Percentiles rank a stretch among this genome's conserved stretches.
Evolutionary conservation across 1,284 basidiomycete species (phyloP).

Genomic region (Cutaneotrichosporon cavernicola): DNA sequence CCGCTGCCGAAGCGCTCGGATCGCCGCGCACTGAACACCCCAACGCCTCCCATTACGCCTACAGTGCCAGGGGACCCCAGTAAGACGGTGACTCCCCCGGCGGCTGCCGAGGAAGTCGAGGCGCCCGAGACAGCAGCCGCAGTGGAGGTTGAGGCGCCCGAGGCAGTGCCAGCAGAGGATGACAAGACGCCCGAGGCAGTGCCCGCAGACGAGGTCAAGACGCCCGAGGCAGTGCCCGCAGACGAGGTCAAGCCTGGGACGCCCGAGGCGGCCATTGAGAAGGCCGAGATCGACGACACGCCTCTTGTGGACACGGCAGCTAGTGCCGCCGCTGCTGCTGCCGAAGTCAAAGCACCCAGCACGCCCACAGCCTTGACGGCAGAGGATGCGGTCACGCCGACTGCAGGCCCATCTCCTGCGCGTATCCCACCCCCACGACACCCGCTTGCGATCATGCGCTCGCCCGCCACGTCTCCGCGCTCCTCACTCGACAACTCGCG

Average conservation of each 20-base stretch:
- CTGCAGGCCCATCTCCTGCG: background rate
- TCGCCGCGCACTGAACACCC: constrained; percentile 18
- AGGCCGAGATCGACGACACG: background rate
- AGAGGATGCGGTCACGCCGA: background rate
- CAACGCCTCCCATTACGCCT: constrained; percentile 14
- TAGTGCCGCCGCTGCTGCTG: background rate
- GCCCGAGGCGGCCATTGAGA: background rate
- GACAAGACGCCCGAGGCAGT: background rate
- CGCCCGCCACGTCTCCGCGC: background rate
- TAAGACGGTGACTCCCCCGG: constrained; percentile 1
- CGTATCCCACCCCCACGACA: constrained; percentile 5
- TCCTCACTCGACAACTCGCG: background rate
- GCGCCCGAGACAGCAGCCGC: background rate
- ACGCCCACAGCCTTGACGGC: background rate
- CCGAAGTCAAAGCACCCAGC: background rate
- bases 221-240: no score
- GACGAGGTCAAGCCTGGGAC: no score
- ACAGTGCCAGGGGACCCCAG: constrained; percentile 2
- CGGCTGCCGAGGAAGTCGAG: background rate
- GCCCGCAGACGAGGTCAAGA: background rate
- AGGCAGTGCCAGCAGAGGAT: background rate
- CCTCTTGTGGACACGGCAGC: background rate
- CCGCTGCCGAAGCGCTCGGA: constrained; percentile 37
- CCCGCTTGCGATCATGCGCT: constrained; percentile 8
- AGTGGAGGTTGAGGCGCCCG: background rate